These are phyloP conservation scores for Tripidium arundinaceum DNA, from an alignment of 202 grass and related monocot species.

Conservation along the genomic window DNA sequence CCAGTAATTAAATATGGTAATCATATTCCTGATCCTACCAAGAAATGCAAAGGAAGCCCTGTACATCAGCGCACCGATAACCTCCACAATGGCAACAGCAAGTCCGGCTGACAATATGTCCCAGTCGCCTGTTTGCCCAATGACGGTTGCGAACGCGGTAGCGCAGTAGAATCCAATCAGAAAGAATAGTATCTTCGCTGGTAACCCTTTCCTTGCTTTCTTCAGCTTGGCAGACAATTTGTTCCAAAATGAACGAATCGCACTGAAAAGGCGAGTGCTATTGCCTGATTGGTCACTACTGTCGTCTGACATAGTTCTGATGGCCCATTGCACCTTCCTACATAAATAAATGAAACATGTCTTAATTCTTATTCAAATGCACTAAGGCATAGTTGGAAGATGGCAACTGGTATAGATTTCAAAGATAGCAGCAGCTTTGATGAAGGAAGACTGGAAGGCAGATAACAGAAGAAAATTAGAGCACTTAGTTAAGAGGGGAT, in stretches of 20 bases:
- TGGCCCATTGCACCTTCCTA: constrained; percentile 48
- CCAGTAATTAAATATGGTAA: constrained; percentile 89
- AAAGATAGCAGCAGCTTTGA: not conserved
- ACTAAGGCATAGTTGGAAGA: not conserved
- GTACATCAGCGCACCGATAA: constrained; percentile 86
- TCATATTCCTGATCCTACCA: constrained; percentile 58
- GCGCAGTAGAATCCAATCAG: constrained; percentile 85
- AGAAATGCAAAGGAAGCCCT: constrained; percentile 54
- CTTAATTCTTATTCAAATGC: not conserved
- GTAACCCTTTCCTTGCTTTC: constrained; percentile 50
- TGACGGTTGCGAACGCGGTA: constrained; percentile 85
- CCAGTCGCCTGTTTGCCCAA: constrained; percentile 94
- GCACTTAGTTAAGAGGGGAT: too few species aligned
- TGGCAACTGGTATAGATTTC: not conserved
- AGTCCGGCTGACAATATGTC: constrained; percentile 91
- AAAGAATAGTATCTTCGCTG: constrained; percentile 76
- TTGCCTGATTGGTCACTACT: constrained; percentile 40
- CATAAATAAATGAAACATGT: constrained; percentile 7
- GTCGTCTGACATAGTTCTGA: constrained; percentile 46
- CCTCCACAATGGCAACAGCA: constrained; percentile 79
- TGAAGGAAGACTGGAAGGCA: too few species aligned
- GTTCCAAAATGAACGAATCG: constrained; percentile 46
- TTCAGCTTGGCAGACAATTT: constrained; percentile 47
- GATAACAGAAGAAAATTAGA: too few species aligned
- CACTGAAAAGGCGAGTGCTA: constrained; percentile 55